Base-by-base conservation (phyloP, 2,329 filamentous ascomycete genomes). In the Akanthomyces dipterigenus region DNA sequence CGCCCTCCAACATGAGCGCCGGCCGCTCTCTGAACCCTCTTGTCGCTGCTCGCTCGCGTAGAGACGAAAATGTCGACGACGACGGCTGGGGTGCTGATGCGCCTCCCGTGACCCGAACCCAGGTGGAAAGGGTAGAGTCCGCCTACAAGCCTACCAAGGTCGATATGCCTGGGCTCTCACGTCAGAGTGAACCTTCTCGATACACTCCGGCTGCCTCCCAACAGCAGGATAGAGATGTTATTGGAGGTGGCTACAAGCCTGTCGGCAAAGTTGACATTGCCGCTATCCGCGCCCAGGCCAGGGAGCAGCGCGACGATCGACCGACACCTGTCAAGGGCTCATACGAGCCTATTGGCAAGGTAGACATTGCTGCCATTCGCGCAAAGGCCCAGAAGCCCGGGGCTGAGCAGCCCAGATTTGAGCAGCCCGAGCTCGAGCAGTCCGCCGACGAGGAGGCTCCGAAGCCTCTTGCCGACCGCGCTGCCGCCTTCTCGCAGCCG, bases 241-340 rank as follows among this genome's bases (percentile, higher is more conserved):
- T 98, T 56, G 89, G 78, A 70, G 95, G 95, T 49, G 88, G 83
- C 18, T 99, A 99, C 75, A 91, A 97, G 73, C 95, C 95, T 22
- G 80, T 99, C 68, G 95, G 95, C 61, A 98, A 97, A 77, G 90
- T 99, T n/a, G 93, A 99, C 70, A 98, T 99, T 75, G 89, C 89
- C 26, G 93, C 91, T 42, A 89, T 99, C 67, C 86, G 95, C 65
- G 87, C 81, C 72, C 91, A 83, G 78, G 92, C 76, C 70, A 87
- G 80, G 79, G 87, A 79, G 68, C 80, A 73, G 74, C 82, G 82
- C 50, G 91, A 97, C 70, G 89, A 96, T 67, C 83, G 92, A 60
- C 95, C 95, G 3, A 84, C 88, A 1, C 84, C 86, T 5, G 90
- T 98, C 22, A 98, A 96, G 76, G 95, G 95, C 46, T 85, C 93